A percentile compares a stretch with the other conserved stretches of the same genome.
Evolutionary conservation across 2,329 filamentous ascomycete genomes (phyloP).

Genomic region (Fusarium sarcochroum): DNA sequence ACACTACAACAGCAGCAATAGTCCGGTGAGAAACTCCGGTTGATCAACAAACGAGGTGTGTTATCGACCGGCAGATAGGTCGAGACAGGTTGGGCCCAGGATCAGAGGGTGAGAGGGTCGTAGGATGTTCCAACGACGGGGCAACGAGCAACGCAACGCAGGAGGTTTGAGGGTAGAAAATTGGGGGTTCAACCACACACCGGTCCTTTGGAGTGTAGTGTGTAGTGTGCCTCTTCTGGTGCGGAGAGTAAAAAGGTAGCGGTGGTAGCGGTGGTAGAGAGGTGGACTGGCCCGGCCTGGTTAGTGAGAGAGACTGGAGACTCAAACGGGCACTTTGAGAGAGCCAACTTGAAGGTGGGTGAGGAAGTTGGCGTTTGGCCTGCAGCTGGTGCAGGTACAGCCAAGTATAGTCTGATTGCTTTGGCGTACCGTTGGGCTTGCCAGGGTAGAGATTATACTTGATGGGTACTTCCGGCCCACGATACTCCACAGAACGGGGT

Average conservation of each 20-base stretch:
- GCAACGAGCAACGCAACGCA: slow-evolving; percentile 39
- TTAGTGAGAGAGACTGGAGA: slow-evolving; percentile 39
- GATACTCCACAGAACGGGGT: slow-evolving; percentile 33
- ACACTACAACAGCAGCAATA: slow-evolving; percentile 25
- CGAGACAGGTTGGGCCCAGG: slow-evolving; percentile 31
- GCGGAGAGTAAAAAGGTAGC: slow-evolving; percentile 46
- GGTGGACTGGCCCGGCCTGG: slow-evolving; percentile 34
- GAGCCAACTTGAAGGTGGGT: slow-evolving; percentile 40
- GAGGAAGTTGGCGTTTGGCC: slow-evolving; percentile 41
- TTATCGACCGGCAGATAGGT: slow-evolving; percentile 34
- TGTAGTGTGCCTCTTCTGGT: slow-evolving; percentile 35
- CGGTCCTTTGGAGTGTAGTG: slow-evolving; percentile 19
- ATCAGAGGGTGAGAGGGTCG: slow-evolving; percentile 33
- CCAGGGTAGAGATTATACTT: slow-evolving; percentile 9
- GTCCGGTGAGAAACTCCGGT: slow-evolving; percentile 15
- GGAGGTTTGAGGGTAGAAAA: slow-evolving; percentile 39
- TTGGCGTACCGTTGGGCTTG: not conserved
- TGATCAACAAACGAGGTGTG: slow-evolving; percentile 27
- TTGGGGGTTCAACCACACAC: slow-evolving; percentile 42
- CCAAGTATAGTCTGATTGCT: slow-evolving; percentile 16
- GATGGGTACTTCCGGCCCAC: slow-evolving; percentile 25
- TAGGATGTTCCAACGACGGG: slow-evolving; percentile 37
- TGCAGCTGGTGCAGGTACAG: slow-evolving; percentile 19
- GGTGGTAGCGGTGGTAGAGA: slow-evolving; percentile 41
- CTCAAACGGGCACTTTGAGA: slow-evolving; percentile 32